Evolutionary conservation across 2,329 filamentous ascomycete genomes (phyloP).

Genomic region (Xylariaceae sp.): DNA sequence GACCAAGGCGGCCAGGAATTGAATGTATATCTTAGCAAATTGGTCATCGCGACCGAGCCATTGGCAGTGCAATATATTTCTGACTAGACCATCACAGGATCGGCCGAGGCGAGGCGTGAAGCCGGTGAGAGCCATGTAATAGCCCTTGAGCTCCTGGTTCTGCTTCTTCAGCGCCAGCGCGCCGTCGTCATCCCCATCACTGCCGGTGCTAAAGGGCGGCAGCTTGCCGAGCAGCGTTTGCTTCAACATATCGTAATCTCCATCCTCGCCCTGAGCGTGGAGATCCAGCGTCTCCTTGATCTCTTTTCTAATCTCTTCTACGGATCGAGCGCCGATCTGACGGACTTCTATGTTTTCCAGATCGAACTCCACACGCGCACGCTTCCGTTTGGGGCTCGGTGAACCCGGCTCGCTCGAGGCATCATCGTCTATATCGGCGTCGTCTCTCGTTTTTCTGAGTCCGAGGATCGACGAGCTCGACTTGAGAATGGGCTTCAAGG

Average conservation of each 20-base stretch:
- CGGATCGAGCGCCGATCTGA: conserved; percentile 47
- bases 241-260: conserved; percentile 57
- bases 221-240: conserved; percentile 50
- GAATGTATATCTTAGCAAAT: conserved; percentile 62
- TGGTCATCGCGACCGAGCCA: conserved; percentile 61
- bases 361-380: conserved; percentile 55
- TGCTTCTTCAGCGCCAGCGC: conserved; percentile 31
- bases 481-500: conserved; percentile 51
- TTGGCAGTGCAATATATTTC: conserved; percentile 53
- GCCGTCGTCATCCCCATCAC: conserved; percentile 43
- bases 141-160: conserved; percentile 52
- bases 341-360: conserved; percentile 52
- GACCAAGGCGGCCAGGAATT: conserved; percentile 66
- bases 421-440: conserved; percentile 40
- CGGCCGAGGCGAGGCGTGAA: conserved; percentile 56
- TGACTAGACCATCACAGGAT: conserved; percentile 54
- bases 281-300: conserved; percentile 52
- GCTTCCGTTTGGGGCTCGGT: conserved; percentile 47
- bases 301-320: conserved; percentile 52
- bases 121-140: conserved; percentile 58
- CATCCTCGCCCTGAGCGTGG: conserved; percentile 52
- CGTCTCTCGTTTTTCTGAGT: conserved; percentile 38
- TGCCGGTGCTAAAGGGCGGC: conserved; percentile 26
- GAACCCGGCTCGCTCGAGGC: conserved; percentile 32
- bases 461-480: conserved; percentile 41